Evolutionary conservation across 306 rosid species (phyloP).

Genomic region (Carpinus fangiana): DNA sequence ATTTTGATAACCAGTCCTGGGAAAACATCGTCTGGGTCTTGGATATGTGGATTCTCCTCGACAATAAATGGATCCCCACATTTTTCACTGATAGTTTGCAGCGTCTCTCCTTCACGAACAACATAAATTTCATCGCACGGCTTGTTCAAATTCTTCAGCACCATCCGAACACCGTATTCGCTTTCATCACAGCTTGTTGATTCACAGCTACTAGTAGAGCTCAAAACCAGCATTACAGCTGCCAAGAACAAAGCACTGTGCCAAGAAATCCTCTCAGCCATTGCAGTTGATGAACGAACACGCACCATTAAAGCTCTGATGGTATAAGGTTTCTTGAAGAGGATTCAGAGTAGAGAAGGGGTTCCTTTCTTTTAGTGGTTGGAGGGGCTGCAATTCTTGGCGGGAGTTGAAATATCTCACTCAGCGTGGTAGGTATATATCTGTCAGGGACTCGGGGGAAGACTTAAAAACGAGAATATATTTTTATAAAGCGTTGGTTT

Average conservation of each 20-base stretch:
- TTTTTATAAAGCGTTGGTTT: constrained; percentile 25
- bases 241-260: constrained; percentile 39
- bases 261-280: constrained; percentile 32
- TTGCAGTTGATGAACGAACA: constrained; percentile 18
- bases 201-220: constrained; percentile 33
- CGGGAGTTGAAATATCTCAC: constrained; percentile 37
- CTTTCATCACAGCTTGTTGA: constrained; percentile 20
- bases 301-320: not conserved
- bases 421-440: constrained; percentile 31
- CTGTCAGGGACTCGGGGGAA: constrained; percentile 9
- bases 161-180: constrained; percentile 21
- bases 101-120: constrained; percentile 80
- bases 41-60: constrained; percentile 79
- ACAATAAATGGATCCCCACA: constrained; percentile 79
- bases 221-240: constrained; percentile 20
- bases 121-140: constrained; percentile 79
- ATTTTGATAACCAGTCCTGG: constrained; percentile 85
- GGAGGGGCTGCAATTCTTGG: constrained; percentile 28
- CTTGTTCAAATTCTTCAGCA: constrained; percentile 25
- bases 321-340: not conserved
- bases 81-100: constrained; percentile 72
- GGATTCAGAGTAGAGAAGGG: constrained; percentile 11
- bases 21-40: constrained; percentile 79
- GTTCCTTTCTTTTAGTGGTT: constrained; percentile 25
- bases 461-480: not conserved